phyloP scores from a whole-genome alignment of 305 asterid species.

The Rubia balearica region DNA sequence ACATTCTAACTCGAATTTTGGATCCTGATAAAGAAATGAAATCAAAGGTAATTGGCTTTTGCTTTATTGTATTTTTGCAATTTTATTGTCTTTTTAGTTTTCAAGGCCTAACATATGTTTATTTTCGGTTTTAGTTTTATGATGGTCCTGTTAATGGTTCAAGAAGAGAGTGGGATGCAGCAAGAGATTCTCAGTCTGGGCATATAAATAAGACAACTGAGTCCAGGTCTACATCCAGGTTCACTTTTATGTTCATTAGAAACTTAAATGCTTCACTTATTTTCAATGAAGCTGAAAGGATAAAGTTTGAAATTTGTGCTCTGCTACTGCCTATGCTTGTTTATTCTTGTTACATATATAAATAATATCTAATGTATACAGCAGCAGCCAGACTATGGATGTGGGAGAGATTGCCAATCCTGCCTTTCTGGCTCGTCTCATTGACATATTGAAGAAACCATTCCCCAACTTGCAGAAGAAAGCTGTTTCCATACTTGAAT shows the following conservation, averaged over 20 bases:
- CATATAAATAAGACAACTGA: conserved; percentile 24
- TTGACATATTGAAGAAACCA: conserved; percentile 59
- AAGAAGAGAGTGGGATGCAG: conserved; percentile 26
- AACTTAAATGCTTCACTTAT: neutral
- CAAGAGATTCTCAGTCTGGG: conserved; percentile 23
- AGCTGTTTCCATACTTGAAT: conserved; percentile 78
- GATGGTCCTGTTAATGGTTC: conserved; percentile 41
- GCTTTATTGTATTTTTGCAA: conserved; percentile 10
- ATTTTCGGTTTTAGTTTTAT: conserved; percentile 38
- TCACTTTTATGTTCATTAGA: conserved; percentile 15
- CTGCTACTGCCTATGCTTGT: neutral
- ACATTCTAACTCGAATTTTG: conserved; percentile 68
- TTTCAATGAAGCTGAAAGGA: neutral
- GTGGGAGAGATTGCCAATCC: conserved; percentile 44
- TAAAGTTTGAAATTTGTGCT: neutral
- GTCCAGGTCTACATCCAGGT: conserved; percentile 42
- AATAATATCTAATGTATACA: conserved; percentile 15
- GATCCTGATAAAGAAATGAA: conserved; percentile 77
- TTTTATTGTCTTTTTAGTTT: conserved; percentile 13
- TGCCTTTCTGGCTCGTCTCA: conserved; percentile 46
- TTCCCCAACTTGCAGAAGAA: conserved; percentile 55
- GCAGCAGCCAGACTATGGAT: conserved; percentile 34
- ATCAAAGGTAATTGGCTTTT: conserved; percentile 44
- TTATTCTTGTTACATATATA: neutral
- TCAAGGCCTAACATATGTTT: conserved; percentile 14